phyloP scores from a whole-genome alignment of 2,329 filamentous ascomycete genomes.

The Fusarium sp. region DNA sequence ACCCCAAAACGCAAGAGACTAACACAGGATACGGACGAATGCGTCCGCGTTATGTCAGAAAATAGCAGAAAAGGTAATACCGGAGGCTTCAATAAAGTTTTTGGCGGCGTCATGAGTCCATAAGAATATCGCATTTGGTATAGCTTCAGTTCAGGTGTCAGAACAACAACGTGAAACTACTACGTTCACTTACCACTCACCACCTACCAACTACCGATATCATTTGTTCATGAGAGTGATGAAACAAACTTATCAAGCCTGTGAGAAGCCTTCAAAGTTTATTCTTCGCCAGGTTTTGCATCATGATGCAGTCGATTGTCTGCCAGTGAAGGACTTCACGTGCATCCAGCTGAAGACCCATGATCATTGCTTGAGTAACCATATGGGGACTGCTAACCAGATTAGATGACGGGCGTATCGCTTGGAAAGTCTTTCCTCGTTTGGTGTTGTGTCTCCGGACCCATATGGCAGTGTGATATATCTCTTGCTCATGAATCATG shows the following conservation, averaged over 20 bases:
- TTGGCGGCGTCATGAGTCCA: not conserved
- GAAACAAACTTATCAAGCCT: not conserved
- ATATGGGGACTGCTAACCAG: not conserved
- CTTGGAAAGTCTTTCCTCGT: not conserved
- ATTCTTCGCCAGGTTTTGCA: not conserved
- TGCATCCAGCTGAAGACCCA: not conserved
- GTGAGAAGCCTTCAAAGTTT: not conserved
- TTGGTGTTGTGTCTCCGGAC: not conserved
- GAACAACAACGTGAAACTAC: not conserved
- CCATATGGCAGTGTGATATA: not conserved
- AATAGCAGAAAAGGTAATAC: not conserved
- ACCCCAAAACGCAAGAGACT: not conserved
- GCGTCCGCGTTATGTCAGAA: not conserved
- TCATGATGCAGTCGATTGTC: not conserved
- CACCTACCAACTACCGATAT: not conserved
- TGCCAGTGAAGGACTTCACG: not conserved
- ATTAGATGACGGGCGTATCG: not conserved
- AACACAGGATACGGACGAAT: not conserved
- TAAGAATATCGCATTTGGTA: not conserved
- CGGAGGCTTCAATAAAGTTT: not conserved
- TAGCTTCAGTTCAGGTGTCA: not conserved
- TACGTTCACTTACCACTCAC: not conserved
- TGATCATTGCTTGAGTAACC: not conserved
- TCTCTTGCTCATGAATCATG: constrained; percentile 29
- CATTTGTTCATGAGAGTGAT: not conserved